Evolutionary conservation across 129 eudicot species (phyloP).

Genomic region (Lactuca sativa): DNA sequence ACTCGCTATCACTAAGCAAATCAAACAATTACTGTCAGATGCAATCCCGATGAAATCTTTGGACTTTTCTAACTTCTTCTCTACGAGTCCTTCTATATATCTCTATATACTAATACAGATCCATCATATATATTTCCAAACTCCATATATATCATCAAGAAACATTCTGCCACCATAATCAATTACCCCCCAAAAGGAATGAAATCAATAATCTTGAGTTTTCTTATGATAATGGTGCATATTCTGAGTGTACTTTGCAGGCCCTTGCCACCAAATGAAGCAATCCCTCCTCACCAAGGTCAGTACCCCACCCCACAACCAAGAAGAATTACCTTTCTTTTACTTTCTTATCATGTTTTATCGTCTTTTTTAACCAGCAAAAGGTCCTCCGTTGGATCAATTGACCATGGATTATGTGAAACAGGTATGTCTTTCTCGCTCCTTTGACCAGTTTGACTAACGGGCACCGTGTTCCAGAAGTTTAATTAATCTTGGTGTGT

Average conservation of each 20-base stretch:
- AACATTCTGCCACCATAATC: conserved; percentile 21
- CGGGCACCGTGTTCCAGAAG: neutral
- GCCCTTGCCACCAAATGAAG: conserved; percentile 35
- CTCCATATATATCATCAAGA: conserved; percentile 11
- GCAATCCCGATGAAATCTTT: conserved; percentile 41
- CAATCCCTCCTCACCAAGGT: conserved; percentile 30
- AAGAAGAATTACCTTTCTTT: no score
- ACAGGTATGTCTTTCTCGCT: conserved; percentile 22
- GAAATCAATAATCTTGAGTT: conserved; percentile 28
- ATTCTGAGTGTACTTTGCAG: conserved; percentile 46
- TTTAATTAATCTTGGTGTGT: conserved; percentile 8
- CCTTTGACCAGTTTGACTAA: conserved; percentile 1
- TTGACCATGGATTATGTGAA: conserved; percentile 13
- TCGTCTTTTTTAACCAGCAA: neutral
- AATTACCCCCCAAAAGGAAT: conserved; percentile 24
- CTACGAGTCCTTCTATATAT: conserved; percentile 14
- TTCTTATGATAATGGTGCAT: conserved; percentile 30
- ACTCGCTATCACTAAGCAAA: conserved; percentile 21
- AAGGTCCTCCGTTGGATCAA: neutral
- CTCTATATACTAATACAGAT: conserved; percentile 5
- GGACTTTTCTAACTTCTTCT: conserved; percentile 19
- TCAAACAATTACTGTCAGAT: conserved; percentile 21
- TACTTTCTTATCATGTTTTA: no score
- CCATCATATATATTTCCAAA: neutral
- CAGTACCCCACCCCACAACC: neutral